A percentile compares a stretch with the other conserved stretches of the same genome.
Conservation (phyloP, 2,329 filamentous ascomycete genomes). For the Dryadomyces quercus-mongolicae region DNA sequence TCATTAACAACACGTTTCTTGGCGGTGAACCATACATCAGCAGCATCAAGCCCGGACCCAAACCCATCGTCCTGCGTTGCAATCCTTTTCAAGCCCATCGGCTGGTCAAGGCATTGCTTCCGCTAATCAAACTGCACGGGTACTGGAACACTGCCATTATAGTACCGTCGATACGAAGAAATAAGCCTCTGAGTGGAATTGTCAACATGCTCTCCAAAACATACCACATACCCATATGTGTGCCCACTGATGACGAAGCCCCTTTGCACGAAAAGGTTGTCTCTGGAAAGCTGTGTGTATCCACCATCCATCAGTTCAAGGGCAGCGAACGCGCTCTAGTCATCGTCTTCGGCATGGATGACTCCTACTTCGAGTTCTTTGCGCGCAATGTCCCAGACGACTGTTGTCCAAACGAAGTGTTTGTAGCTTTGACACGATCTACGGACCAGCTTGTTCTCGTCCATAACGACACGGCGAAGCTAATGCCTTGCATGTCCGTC, state of each 20-base stretch:
- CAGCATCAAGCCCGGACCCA: too few relatives aligned
- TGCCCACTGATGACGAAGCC: not conserved
- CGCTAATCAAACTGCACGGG: not conserved
- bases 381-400: not conserved
- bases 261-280: not conserved
- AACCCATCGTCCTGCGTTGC: not conserved
- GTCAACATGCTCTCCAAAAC: not conserved
- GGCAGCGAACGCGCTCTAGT: not conserved
- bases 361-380: not conserved
- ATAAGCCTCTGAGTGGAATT: not conserved
- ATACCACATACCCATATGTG: not conserved
- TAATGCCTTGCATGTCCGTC: not conserved
- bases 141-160: not conserved
- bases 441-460: not conserved
- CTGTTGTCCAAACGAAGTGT: slow-evolving; percentile 1
- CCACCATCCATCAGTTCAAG: slow-evolving; percentile 2
- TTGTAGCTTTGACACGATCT: not conserved
- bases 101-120: not conserved
- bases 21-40: too few relatives aligned
- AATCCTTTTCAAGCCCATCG: not conserved
- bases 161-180: not conserved
- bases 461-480: not conserved
- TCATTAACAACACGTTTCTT: too few relatives aligned
- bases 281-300: not conserved
- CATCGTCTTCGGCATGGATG: not conserved